Evolutionary conservation across 352 stramenopile genomes (phyloP).

Genomic region (Pythium coloratum): DNA sequence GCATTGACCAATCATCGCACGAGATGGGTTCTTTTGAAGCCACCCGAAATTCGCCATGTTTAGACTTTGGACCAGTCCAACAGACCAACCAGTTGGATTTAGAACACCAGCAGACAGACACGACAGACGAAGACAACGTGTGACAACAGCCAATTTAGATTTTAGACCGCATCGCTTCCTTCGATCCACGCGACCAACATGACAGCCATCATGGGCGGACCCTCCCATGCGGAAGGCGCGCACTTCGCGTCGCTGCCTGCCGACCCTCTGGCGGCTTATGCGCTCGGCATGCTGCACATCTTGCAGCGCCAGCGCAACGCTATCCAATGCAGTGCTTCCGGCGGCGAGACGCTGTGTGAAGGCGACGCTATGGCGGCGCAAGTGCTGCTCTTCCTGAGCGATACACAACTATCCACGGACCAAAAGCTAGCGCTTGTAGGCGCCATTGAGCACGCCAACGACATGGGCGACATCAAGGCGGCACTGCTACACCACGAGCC

Average conservation of each 20-base stretch:
- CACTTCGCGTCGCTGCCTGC: conserved; percentile 26
- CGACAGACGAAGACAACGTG: background rate
- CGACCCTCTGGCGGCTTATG: conserved; percentile 37
- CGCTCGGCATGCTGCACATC: conserved; percentile 36
- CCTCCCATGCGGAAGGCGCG: conserved; percentile 8
- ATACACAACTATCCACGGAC: background rate
- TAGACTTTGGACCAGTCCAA: background rate
- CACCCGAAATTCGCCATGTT: background rate
- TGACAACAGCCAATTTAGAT: conserved; percentile 22
- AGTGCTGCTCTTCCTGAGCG: conserved; percentile 16
- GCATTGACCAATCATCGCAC: conserved; percentile 11
- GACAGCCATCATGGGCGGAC: background rate
- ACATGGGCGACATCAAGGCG: conserved; percentile 11
- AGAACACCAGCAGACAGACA: too few relatives aligned
- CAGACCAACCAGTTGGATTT: too few relatives aligned
- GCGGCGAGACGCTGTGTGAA: conserved; percentile 5
- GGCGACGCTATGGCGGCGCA: conserved; percentile 8
- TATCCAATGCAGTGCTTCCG: conserved; percentile 3
- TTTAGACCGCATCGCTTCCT: background rate
- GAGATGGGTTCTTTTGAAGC: conserved; percentile 21
- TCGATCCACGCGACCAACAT: background rate
- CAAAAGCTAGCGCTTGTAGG: conserved; percentile 21
- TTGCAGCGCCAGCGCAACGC: conserved; percentile 9
- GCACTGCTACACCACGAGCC: conserved; percentile 16
- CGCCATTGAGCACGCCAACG: conserved; percentile 17